phyloP scores from a whole-genome alignment of 495 filamentous ascomycete genomes.

The Hypoxylon trugodes region DNA sequence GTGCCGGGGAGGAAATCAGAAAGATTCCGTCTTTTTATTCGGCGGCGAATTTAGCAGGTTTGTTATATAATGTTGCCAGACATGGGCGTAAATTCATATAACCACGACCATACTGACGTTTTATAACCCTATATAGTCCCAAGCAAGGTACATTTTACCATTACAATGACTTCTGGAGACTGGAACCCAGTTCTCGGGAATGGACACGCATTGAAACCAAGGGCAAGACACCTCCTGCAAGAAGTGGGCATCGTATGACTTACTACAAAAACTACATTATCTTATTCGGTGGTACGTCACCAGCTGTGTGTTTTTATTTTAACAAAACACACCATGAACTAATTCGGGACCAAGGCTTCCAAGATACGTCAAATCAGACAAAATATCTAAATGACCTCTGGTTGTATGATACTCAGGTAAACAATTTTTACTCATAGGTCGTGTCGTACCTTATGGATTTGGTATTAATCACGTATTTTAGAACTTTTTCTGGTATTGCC shows the following conservation, averaged over 20 bases:
- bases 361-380: slow-evolving; percentile 92
- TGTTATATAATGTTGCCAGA: slow-evolving; percentile 19
- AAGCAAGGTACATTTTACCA: slow-evolving; percentile 99
- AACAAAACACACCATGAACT: too few relatives aligned
- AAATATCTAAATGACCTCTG: slow-evolving; percentile 82
- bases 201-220: slow-evolving; percentile 91
- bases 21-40: slow-evolving; percentile 86
- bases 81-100: neutral
- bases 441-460: slow-evolving; percentile 64
- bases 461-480: slow-evolving; percentile 50
- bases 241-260: slow-evolving; percentile 94
- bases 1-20: slow-evolving; percentile 83
- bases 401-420: slow-evolving; percentile 64
- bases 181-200: slow-evolving; percentile 81
- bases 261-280: slow-evolving; percentile 75
- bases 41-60: slow-evolving; percentile 71
- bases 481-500: slow-evolving; percentile 80
- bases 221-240: slow-evolving; percentile 85
- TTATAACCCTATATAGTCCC: slow-evolving; percentile 53
- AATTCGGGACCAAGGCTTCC: slow-evolving; percentile 86
- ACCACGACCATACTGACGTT: slow-evolving; percentile 64
- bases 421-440: neutral
- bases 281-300: slow-evolving; percentile 47
- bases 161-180: slow-evolving; percentile 97
- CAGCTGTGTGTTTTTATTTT: slow-evolving; percentile 44